Conservation (phyloP, 768 basidiomycete genomes). For the Pulveroboletus ravenelii region DNA sequence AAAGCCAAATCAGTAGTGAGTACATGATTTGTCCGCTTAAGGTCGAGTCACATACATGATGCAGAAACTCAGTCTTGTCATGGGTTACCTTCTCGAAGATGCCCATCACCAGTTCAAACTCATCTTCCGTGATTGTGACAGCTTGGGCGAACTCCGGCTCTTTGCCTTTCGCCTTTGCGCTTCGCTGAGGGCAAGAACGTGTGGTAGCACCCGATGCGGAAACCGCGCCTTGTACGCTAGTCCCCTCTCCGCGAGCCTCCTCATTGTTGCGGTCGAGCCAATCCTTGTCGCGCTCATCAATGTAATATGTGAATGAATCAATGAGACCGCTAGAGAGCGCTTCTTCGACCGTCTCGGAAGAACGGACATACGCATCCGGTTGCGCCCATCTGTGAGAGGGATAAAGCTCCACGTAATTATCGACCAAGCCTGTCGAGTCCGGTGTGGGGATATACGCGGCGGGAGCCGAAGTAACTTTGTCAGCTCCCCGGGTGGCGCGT, state of each 20-base stretch:
- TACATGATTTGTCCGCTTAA: background rate
- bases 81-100: constrained; percentile 89
- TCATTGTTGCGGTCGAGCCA: constrained; percentile 94
- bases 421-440: constrained; percentile 76
- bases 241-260: constrained; percentile 79
- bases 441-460: constrained; percentile 89
- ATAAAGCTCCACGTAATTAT: constrained; percentile 77
- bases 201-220: constrained; percentile 47
- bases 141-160: constrained; percentile 67
- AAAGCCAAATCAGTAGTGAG: constrained; percentile 2
- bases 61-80: constrained; percentile 83
- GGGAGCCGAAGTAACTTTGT: constrained; percentile 35
- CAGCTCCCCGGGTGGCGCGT: constrained; percentile 35
- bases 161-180: constrained; percentile 80
- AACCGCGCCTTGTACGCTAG: constrained; percentile 68
- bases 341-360: constrained; percentile 85
- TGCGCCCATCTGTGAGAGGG: constrained; percentile 67
- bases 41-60: constrained; percentile 59
- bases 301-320: constrained; percentile 80
- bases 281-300: constrained; percentile 94
- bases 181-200: constrained; percentile 51
- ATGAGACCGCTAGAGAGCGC: constrained; percentile 53
- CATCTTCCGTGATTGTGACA: constrained; percentile 77
- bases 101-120: constrained; percentile 95
- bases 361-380: constrained; percentile 70